These are phyloP conservation scores for Gillenia trifoliata DNA, from an alignment of 306 rosid genomes.

Conservation along the genomic window DNA sequence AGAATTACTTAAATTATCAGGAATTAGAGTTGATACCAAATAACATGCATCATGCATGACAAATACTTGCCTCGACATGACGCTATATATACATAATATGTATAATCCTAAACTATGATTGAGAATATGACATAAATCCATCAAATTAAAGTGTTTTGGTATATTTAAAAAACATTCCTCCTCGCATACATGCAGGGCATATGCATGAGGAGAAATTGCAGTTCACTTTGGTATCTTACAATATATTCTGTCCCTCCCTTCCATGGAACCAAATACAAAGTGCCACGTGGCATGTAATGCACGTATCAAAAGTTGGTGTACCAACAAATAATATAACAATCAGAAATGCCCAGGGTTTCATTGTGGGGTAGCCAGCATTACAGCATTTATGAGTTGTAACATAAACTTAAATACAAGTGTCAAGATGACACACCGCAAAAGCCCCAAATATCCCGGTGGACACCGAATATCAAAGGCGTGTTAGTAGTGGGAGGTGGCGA, in stretches of 20 bases:
- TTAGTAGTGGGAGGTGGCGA: no score
- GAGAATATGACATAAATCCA: background rate
- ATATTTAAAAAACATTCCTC: background rate
- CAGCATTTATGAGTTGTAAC: background rate
- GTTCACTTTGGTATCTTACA: background rate
- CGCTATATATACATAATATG: background rate
- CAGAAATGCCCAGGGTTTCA: background rate
- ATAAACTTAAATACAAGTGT: no score
- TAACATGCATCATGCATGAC: slow-evolving; percentile 27
- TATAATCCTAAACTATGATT: background rate
- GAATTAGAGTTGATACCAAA: background rate
- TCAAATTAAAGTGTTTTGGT: background rate
- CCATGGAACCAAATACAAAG: background rate
- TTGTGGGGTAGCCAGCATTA: slow-evolving; percentile 11
- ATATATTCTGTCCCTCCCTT: background rate
- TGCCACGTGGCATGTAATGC: background rate
- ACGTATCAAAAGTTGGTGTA: slow-evolving; percentile 2
- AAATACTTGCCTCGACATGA: slow-evolving; percentile 7
- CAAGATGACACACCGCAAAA: no score
- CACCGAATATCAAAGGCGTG: no score
- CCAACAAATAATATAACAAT: background rate
- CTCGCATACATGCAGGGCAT: background rate
- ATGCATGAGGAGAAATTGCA: background rate
- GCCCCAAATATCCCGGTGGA: no score
- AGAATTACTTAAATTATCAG: background rate